These are phyloP conservation scores for Triangularia verruculosa DNA, from an alignment of 2,329 filamentous ascomycete species.

Conservation along the genomic window DNA sequence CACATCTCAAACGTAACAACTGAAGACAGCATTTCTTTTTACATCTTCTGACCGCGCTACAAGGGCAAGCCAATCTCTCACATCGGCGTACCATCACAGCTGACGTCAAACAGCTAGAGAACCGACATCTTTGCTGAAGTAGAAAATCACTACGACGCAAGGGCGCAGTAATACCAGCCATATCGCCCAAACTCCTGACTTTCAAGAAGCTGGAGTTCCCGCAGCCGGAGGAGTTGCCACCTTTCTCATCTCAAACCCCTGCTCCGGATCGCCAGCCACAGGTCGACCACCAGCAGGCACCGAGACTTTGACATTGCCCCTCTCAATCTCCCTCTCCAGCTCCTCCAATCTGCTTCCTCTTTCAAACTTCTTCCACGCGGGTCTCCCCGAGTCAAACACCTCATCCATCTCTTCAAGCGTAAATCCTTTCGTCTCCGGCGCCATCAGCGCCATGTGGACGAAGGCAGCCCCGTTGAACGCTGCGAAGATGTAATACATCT, in stretches of 20 bases:
- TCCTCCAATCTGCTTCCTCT: constrained; percentile 46
- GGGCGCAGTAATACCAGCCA: neutral
- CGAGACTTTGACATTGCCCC: constrained; percentile 41
- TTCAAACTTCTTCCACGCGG: constrained; percentile 53
- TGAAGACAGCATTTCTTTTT: neutral
- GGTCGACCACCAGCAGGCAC: neutral
- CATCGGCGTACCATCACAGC: too few species aligned
- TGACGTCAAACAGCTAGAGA: too few species aligned
- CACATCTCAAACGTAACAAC: neutral
- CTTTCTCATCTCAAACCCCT: neutral
- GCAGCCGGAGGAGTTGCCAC: neutral
- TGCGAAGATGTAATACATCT: constrained; percentile 71
- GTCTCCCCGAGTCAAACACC: constrained; percentile 61
- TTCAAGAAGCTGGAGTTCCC: neutral
- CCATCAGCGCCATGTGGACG: constrained; percentile 63
- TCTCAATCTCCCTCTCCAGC: constrained; percentile 47
- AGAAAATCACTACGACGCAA: too few species aligned
- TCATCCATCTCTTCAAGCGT: constrained; percentile 75
- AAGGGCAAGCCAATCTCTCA: too few species aligned
- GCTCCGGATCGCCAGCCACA: neutral
- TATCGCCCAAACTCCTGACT: neutral
- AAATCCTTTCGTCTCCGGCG: constrained; percentile 67
- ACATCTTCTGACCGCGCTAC: too few species aligned
- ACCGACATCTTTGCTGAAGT: too few species aligned
- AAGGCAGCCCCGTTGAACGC: constrained; percentile 67